phyloP scores from a whole-genome alignment of 371 early-diverging fungal genomes.

The Nematocida ausubeli region DNA sequence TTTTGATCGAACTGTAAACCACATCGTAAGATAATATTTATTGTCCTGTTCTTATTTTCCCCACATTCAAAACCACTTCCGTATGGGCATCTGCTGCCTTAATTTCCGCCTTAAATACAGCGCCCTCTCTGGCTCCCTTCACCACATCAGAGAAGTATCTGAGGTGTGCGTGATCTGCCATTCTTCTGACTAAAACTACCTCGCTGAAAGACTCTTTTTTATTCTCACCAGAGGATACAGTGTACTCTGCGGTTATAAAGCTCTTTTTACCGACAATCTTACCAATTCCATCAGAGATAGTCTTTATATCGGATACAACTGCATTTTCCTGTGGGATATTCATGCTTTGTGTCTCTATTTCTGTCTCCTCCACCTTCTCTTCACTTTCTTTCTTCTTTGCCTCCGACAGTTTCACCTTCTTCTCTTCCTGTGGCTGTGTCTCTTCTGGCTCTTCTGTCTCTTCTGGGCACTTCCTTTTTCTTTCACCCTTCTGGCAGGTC shows the following conservation, averaged over 20 bases:
- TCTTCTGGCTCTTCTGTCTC: neutral
- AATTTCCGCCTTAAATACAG: slow-evolving; percentile 16
- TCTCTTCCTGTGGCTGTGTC: neutral
- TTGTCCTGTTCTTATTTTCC: slow-evolving; percentile 6
- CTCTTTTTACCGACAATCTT: slow-evolving; percentile 22
- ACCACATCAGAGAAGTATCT: slow-evolving; percentile 26
- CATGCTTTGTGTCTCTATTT: neutral
- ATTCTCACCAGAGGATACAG: neutral
- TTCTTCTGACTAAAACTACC: neutral
- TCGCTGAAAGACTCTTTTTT: neutral
- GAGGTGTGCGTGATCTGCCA: slow-evolving; percentile 1
- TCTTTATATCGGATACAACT: neutral
- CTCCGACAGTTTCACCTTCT: neutral
- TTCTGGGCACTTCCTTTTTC: neutral
- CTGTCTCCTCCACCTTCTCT: neutral
- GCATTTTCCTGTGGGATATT: neutral
- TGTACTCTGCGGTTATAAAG: slow-evolving; percentile 4
- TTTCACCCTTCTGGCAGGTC: neutral
- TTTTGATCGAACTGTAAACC: too few species aligned
- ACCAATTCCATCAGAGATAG: slow-evolving; percentile 41
- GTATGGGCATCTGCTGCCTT: neutral
- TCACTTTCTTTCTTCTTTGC: neutral
- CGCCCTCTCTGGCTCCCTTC: slow-evolving; percentile 41
- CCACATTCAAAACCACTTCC: slow-evolving; percentile 38
- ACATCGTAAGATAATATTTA: neutral